phyloP scores from a whole-genome alignment of 257 asterid species.

The Catharanthus roseus region DNA sequence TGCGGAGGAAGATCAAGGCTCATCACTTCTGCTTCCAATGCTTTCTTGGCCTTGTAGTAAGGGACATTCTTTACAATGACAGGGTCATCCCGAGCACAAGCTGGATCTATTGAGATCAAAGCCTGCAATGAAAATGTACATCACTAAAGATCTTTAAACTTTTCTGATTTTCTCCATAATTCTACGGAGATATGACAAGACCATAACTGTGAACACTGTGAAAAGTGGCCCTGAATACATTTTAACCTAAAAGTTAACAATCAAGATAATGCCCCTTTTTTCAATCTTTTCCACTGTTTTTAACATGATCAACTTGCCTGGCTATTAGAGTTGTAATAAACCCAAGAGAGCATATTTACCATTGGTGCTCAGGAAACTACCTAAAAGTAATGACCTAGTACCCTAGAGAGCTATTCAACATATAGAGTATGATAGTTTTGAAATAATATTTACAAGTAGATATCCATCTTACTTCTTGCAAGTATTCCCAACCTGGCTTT shows the following conservation, averaged over 20 bases:
- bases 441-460: constrained; percentile 8
- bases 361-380: background rate
- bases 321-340: background rate
- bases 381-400: background rate
- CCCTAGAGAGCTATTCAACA: background rate
- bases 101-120: constrained; percentile 80
- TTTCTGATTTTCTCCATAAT: background rate
- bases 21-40: constrained; percentile 86
- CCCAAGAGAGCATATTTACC: constrained; percentile 1
- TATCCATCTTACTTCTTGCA: constrained; percentile 69
- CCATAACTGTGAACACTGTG: background rate
- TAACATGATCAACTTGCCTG: background rate
- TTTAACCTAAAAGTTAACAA: background rate
- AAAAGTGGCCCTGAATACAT: background rate
- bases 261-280: background rate
- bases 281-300: background rate
- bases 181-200: background rate
- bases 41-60: constrained; percentile 65
- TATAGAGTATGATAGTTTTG: background rate
- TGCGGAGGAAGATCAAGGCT: constrained; percentile 82
- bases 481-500: constrained; percentile 93
- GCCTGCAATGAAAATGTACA: constrained; percentile 50
- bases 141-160: background rate
- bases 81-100: constrained; percentile 89
- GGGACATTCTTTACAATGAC: constrained; percentile 72